A percentile compares a stretch with the other conserved stretches of the same genome.
Evolutionary conservation across 371 early-diverging fungal genomes (phyloP).

Genomic region (Mortierella sp.): DNA sequence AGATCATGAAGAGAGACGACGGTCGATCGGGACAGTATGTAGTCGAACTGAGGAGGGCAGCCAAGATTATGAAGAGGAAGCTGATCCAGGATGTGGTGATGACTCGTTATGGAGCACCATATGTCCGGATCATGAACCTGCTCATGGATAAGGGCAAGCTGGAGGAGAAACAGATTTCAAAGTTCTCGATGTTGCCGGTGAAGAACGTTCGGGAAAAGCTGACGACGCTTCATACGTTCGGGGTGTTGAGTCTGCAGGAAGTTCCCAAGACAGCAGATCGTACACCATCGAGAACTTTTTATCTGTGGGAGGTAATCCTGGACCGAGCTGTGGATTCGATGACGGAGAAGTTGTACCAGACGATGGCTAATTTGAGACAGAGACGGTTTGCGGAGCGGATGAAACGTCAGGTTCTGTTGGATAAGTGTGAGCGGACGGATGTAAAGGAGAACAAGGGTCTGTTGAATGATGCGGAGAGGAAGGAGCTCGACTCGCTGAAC

Average conservation of each 20-base stretch:
- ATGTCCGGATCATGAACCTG: slow-evolving; percentile 79
- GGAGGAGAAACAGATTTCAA: slow-evolving; percentile 85
- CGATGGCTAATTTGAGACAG: slow-evolving; percentile 75
- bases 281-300: slow-evolving; percentile 86
- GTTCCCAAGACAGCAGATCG: slow-evolving; percentile 90
- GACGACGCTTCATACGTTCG: slow-evolving; percentile 71
- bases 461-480: slow-evolving; percentile 69
- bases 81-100: slow-evolving; percentile 76
- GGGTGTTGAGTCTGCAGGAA: slow-evolving; percentile 88
- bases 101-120: slow-evolving; percentile 81
- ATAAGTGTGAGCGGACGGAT: slow-evolving; percentile 83
- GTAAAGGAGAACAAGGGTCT: slow-evolving; percentile 70
- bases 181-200: slow-evolving; percentile 81
- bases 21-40: slow-evolving; percentile 81
- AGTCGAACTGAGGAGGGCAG: slow-evolving; percentile 70
- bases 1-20: slow-evolving; percentile 79
- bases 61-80: slow-evolving; percentile 67
- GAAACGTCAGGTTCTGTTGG: slow-evolving; percentile 70
- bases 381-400: slow-evolving; percentile 71
- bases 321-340: slow-evolving; percentile 72
- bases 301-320: slow-evolving; percentile 83
- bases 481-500: slow-evolving; percentile 64
- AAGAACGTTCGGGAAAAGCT: slow-evolving; percentile 80
- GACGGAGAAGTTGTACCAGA: slow-evolving; percentile 70
- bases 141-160: slow-evolving; percentile 83